Evolutionary conservation across 768 basidiomycete genomes (phyloP).

Genomic region (Russula sp.): DNA sequence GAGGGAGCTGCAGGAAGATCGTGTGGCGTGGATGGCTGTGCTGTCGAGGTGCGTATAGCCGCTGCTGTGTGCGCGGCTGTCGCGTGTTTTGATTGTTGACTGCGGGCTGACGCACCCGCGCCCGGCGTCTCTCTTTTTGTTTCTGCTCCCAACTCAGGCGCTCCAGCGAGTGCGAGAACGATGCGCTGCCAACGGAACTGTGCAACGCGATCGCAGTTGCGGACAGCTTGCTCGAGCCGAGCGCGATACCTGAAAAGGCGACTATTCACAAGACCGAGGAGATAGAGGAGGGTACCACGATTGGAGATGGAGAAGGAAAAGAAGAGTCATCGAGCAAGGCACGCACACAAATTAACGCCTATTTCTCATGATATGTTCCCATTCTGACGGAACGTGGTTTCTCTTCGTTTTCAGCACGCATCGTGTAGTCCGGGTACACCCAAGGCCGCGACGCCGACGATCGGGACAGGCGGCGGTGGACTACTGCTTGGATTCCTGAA

Average conservation of each 20-base stretch:
- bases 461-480: conserved; percentile 32
- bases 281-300: conserved; percentile 9
- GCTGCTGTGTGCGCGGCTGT: conserved; percentile 13
- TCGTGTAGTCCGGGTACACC: conserved; percentile 26
- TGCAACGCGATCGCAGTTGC: conserved; percentile 56
- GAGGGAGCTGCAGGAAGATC: conserved; percentile 68
- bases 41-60: conserved; percentile 51
- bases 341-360: not conserved
- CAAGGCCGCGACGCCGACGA: conserved; percentile 25
- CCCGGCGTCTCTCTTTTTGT: too few relatives aligned
- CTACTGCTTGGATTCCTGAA: conserved; percentile 53
- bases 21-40: conserved; percentile 57
- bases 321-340: conserved; percentile 20
- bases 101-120: not conserved
- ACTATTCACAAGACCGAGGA: conserved; percentile 24
- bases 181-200: conserved; percentile 55
- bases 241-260: conserved; percentile 21
- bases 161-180: conserved; percentile 46
- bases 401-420: conserved; percentile 6
- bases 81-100: conserved; percentile 10
- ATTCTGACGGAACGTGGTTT: not conserved
- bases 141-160: conserved; percentile 31
- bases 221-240: conserved; percentile 48
- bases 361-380: not conserved
- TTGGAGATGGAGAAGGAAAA: conserved; percentile 9